phyloP scores from a whole-genome alignment of 163 green algal species.

The Botryococcus braunii region DNA sequence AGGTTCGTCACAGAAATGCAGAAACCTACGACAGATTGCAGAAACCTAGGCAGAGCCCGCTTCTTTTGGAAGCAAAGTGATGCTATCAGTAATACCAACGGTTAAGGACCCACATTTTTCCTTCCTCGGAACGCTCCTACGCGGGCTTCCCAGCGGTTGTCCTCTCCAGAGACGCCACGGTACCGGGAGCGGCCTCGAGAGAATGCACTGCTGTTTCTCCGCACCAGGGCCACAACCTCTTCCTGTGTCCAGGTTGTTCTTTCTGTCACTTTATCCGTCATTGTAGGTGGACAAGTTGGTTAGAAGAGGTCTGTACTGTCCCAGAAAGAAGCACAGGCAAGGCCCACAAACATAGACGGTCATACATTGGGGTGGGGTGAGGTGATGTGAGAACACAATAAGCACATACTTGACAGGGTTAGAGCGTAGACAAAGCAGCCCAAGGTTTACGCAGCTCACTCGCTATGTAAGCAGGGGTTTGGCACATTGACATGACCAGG shows the following conservation, averaged over 20 bases:
- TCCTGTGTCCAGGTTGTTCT: conserved; percentile 35
- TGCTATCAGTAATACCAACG: background rate
- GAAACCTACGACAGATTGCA: background rate
- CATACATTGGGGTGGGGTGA: no score
- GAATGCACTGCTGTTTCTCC: conserved; percentile 47
- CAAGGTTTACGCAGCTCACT: no score
- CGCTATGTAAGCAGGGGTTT: no score
- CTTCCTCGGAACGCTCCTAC: conserved; percentile 50
- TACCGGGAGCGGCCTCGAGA: conserved; percentile 43
- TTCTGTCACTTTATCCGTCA: no score
- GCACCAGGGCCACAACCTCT: conserved; percentile 52
- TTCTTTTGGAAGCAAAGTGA: background rate
- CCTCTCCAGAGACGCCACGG: conserved; percentile 51
- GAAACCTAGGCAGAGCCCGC: no score
- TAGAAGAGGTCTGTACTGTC: background rate
- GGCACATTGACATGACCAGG: no score
- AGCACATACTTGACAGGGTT: no score
- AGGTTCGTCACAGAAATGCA: no score
- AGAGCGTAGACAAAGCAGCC: no score
- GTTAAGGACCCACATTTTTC: conserved; percentile 45
- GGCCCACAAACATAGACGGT: no score
- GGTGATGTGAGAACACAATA: no score
- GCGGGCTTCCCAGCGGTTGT: conserved; percentile 57
- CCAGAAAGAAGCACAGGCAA: no score
- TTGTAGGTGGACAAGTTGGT: conserved; percentile 7